phyloP scores from a whole-genome alignment of 2,329 filamentous ascomycete genomes.

The Bipolaris cookei region DNA sequence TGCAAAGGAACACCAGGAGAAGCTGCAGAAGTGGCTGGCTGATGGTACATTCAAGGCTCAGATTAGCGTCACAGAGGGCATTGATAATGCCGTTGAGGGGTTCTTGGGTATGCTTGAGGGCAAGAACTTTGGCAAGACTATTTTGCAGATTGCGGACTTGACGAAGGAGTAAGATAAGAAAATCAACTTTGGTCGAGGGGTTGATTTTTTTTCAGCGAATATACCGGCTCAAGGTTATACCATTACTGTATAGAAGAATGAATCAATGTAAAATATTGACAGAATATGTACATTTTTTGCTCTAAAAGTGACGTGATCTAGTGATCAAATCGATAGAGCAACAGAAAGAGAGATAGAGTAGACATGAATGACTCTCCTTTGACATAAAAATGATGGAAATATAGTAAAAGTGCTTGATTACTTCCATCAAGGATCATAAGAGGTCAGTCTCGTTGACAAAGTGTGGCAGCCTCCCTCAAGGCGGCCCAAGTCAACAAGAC shows the following conservation, averaged over 20 bases:
- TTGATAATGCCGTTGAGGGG: conserved; percentile 76
- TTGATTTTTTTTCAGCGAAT: background rate
- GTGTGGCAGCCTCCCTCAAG: background rate
- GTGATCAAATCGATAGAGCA: no score
- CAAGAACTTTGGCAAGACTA: conserved; percentile 85
- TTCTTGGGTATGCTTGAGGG: conserved; percentile 77
- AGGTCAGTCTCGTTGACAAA: background rate
- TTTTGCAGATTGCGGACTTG: conserved; percentile 67
- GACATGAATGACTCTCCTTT: no score
- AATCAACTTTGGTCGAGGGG: no score
- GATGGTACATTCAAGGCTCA: conserved; percentile 77
- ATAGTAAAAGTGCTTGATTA: background rate
- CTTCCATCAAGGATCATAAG: background rate
- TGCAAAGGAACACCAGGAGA: conserved; percentile 73
- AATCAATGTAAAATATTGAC: background rate
- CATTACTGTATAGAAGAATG: background rate
- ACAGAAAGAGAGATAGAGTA: no score
- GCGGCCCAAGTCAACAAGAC: background rate
- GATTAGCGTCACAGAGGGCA: conserved; percentile 72
- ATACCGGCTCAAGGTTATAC: background rate
- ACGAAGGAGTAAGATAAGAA: conserved; percentile 29
- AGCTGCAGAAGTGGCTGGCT: conserved; percentile 75
- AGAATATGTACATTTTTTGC: background rate
- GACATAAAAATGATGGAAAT: no score
- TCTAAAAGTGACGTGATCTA: no score